These are phyloP conservation scores for Botryotinia narcissicola DNA, from an alignment of 2,329 filamentous ascomycete species.

Conservation along the genomic window DNA sequence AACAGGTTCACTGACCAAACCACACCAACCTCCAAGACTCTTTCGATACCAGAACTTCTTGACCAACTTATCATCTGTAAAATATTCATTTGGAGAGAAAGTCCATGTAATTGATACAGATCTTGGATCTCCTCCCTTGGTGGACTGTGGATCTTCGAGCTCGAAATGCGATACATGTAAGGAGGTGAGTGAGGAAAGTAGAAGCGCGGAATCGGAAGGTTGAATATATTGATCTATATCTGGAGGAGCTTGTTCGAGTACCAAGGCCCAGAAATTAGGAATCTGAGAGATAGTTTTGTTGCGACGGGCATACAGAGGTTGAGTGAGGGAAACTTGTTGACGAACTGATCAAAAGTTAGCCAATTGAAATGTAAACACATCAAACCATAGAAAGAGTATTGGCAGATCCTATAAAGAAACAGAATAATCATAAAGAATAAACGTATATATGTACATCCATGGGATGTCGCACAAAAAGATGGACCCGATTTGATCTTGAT, in stretches of 20 bases:
- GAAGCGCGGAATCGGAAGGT: constrained; percentile 71
- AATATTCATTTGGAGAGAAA: constrained; percentile 79
- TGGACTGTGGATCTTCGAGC: constrained; percentile 54
- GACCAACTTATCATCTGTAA: constrained; percentile 73
- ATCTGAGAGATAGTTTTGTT: constrained; percentile 68
- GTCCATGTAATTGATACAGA: constrained; percentile 75
- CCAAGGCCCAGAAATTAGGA: constrained; percentile 90
- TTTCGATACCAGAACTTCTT: constrained; percentile 90
- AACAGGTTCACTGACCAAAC: constrained; percentile 85
- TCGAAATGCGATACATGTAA: constrained; percentile 80
- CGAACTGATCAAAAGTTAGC: constrained; percentile 53
- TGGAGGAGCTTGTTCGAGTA: constrained; percentile 80
- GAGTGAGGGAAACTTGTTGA: constrained; percentile 65
- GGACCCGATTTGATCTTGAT: constrained; percentile 17
- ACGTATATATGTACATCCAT: not conserved
- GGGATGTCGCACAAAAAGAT: not conserved
- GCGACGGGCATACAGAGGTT: constrained; percentile 74
- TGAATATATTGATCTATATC: constrained; percentile 89
- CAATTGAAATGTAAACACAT: not conserved
- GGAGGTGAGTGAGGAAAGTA: constrained; percentile 65
- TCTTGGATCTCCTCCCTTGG: constrained; percentile 67
- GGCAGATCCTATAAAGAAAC: not conserved
- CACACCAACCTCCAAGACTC: constrained; percentile 62
- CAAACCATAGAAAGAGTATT: not conserved
- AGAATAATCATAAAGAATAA: not conserved